Evolutionary conservation across 108 stramenopile species (phyloP).

Genomic region (Nitzschia sp.): DNA sequence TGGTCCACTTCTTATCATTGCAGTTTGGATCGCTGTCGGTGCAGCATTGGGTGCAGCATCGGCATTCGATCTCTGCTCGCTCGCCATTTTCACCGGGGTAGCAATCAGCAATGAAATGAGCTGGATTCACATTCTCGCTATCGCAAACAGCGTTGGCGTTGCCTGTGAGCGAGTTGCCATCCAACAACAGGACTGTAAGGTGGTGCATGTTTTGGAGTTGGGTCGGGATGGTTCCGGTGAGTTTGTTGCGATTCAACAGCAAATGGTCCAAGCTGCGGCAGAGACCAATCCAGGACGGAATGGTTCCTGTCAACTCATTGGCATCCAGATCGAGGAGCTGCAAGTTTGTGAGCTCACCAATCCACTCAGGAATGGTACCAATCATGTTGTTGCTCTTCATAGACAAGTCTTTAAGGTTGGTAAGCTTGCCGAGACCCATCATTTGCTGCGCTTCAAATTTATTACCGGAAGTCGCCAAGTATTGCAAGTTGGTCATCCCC

Average conservation of each 20-base stretch:
- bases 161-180: constrained; percentile 22
- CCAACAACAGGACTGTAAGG: constrained; percentile 21
- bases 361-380: constrained; percentile 33
- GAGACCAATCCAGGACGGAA: constrained; percentile 46
- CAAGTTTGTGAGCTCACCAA: constrained; percentile 32
- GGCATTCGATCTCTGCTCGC: constrained; percentile 18
- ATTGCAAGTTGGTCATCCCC: constrained; percentile 22
- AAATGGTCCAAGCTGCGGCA: constrained; percentile 37
- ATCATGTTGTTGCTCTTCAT: constrained; percentile 14
- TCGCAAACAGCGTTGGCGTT: constrained; percentile 9
- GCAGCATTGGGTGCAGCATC: constrained; percentile 33
- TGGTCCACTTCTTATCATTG: constrained; percentile 29
- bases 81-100: background rate
- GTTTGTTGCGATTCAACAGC: constrained; percentile 37
- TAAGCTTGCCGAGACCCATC: constrained; percentile 21
- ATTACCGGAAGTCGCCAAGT: constrained; percentile 11
- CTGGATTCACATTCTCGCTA: background rate
- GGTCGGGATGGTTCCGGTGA: constrained; percentile 44
- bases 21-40: constrained; percentile 8
- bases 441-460: background rate
- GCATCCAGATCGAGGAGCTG: constrained; percentile 40
- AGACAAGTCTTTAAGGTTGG: constrained; percentile 32
- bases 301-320: constrained; percentile 53
- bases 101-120: constrained; percentile 19
- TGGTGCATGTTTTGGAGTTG: background rate